These are phyloP conservation scores for Cephalotrichum gorgonifer DNA, from an alignment of 2,329 filamentous ascomycete genomes.

Conservation along the genomic window DNA sequence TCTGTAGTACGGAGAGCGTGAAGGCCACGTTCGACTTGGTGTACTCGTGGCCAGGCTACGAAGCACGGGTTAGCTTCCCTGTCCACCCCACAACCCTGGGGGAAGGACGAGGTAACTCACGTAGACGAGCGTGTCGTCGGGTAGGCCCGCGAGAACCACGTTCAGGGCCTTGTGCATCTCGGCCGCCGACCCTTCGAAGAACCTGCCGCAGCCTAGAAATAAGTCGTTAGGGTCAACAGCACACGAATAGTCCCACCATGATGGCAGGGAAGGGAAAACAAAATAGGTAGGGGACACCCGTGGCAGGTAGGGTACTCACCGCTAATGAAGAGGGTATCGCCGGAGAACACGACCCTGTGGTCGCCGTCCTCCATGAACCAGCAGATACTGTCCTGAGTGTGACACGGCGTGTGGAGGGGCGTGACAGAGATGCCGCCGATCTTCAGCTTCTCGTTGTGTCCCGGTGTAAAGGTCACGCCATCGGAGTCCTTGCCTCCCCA, in stretches of 20 bases:
- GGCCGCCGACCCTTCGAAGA: slow-evolving; percentile 82
- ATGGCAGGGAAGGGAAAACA: no score
- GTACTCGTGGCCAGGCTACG: slow-evolving; percentile 87
- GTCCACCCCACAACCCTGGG: no score
- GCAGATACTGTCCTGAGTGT: slow-evolving; percentile 98
- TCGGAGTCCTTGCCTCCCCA: slow-evolving; percentile 84
- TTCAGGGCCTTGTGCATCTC: slow-evolving; percentile 96
- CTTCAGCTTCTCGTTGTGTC: slow-evolving; percentile 66
- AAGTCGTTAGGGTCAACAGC: no score
- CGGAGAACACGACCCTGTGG: slow-evolving; percentile 77
- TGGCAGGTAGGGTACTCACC: slow-evolving; percentile 37
- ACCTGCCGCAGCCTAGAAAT: slow-evolving; percentile 70
- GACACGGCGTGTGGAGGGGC: slow-evolving; percentile 90
- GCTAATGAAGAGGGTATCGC: slow-evolving; percentile 91
- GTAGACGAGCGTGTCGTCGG: slow-evolving; percentile 86
- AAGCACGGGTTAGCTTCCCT: background rate
- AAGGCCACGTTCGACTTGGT: slow-evolving; percentile 97
- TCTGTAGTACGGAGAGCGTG: slow-evolving; percentile 63
- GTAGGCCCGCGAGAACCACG: slow-evolving; percentile 66
- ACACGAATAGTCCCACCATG: no score
- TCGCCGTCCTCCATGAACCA: slow-evolving; percentile 78
- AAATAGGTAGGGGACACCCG: no score
- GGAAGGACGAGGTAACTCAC: slow-evolving; percentile 36
- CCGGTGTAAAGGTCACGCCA: slow-evolving; percentile 66
- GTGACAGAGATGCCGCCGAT: slow-evolving; percentile 77